phyloP scores from a whole-genome alignment of 2,329 filamentous ascomycete genomes.

The Ophiocordyceps camponoti-saundersi region DNA sequence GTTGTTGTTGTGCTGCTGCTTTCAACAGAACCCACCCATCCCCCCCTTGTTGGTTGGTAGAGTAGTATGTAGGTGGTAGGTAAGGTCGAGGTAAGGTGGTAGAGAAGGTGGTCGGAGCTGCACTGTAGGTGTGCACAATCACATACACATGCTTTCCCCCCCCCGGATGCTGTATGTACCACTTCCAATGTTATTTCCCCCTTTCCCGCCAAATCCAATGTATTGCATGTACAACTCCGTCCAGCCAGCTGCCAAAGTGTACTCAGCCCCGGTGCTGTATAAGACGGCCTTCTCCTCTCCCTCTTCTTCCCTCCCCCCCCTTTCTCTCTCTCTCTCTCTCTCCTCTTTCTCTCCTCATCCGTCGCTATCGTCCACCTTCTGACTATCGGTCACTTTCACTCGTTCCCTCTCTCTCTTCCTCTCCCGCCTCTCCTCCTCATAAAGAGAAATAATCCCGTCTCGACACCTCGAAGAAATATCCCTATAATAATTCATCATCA shows the following conservation, averaged over 20 bases:
- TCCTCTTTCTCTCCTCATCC: background rate
- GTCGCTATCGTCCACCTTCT: background rate
- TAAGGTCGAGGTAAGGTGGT: too few species aligned
- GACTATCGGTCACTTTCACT: slow-evolving; percentile 1
- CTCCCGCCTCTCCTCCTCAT: background rate
- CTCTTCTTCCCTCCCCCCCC: too few species aligned
- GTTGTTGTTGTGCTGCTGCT: background rate
- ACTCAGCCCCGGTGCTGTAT: background rate
- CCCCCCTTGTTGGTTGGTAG: too few species aligned
- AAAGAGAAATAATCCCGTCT: slow-evolving; percentile 4
- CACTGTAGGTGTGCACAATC: background rate
- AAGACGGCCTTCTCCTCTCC: background rate
- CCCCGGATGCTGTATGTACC: too few species aligned
- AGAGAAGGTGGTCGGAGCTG: background rate
- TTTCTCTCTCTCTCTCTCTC: background rate
- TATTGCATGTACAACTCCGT: slow-evolving; percentile 19
- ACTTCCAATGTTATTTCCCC: background rate
- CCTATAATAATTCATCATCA: too few species aligned
- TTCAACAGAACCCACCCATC: too few species aligned
- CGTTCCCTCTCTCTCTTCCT: background rate
- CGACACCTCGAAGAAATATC: too few species aligned
- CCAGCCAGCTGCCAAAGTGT: background rate
- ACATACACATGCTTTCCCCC: too few species aligned
- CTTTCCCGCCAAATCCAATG: too few species aligned
- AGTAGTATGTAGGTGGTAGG: too few species aligned